These are phyloP conservation scores for Diaporthe capsici DNA, from an alignment of 2,329 filamentous ascomycete species.

Conservation along the genomic window DNA sequence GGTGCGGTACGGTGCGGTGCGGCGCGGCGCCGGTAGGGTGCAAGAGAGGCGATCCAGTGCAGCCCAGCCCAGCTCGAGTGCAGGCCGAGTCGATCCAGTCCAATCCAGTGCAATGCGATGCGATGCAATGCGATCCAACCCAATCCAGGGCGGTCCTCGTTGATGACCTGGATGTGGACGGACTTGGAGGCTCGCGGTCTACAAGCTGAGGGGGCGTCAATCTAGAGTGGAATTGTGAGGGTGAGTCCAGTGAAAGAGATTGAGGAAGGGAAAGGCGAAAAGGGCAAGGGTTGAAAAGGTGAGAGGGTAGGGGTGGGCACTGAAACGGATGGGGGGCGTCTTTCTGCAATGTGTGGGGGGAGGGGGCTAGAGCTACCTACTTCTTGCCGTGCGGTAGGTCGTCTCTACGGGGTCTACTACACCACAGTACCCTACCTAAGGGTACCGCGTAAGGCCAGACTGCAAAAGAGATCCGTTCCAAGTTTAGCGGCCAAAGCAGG, in stretches of 20 bases:
- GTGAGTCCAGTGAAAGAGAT: slow-evolving; percentile 32
- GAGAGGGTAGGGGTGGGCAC: slow-evolving; percentile 32
- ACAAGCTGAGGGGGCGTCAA: slow-evolving; percentile 35
- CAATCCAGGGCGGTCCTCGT: slow-evolving; percentile 22
- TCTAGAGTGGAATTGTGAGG: slow-evolving; percentile 27
- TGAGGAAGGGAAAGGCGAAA: slow-evolving; percentile 34
- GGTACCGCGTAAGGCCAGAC: neutral
- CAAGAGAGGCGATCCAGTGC: neutral
- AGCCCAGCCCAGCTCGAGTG: slow-evolving; percentile 1
- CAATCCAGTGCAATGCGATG: slow-evolving; percentile 5
- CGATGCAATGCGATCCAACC: slow-evolving; percentile 19
- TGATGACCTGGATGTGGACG: slow-evolving; percentile 28
- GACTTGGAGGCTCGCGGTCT: slow-evolving; percentile 27
- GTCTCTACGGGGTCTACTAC: too few species aligned
- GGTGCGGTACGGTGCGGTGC: neutral
- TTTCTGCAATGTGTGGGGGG: slow-evolving; percentile 28
- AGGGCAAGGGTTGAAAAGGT: slow-evolving; percentile 29
- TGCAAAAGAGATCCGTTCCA: neutral
- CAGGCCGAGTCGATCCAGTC: slow-evolving; percentile 19
- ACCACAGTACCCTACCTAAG: too few species aligned
- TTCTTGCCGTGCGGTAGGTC: neutral
- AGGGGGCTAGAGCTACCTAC: slow-evolving; percentile 18
- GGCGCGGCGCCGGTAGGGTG: neutral
- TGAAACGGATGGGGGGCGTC: slow-evolving; percentile 30
- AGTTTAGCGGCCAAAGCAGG: slow-evolving; percentile 11